Percentiles rank a stretch among this genome's conserved stretches.
phyloP scores from a whole-genome alignment of 805 yeast genomes.

The Lachancea lanzarotensis region DNA sequence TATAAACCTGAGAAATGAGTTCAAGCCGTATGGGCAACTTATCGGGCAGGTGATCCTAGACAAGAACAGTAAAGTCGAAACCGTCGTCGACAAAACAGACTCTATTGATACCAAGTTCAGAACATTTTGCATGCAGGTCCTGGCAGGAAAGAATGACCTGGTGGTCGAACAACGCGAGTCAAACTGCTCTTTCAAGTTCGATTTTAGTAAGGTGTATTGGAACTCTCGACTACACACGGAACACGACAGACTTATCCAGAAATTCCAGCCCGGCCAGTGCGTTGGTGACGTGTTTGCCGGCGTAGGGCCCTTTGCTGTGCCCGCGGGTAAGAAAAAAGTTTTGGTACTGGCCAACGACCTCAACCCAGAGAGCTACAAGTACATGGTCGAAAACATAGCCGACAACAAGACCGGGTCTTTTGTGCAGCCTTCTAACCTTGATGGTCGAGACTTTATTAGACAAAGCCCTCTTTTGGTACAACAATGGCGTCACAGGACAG shows the following conservation, averaged over 20 bases:
- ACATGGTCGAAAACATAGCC: conserved; percentile 56
- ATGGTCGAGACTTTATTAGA: conserved; percentile 77
- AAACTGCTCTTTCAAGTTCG: conserved; percentile 78
- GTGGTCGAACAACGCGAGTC: conserved; percentile 80
- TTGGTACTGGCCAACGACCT: conserved; percentile 87
- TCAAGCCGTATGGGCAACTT: conserved; percentile 67
- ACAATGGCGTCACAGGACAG: conserved; percentile 38
- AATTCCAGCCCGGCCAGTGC: conserved; percentile 58
- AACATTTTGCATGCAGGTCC: conserved; percentile 87
- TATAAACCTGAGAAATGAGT: conserved; percentile 75
- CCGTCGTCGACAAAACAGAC: conserved; percentile 90
- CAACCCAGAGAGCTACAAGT: conserved; percentile 78
- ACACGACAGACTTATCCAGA: conserved; percentile 69
- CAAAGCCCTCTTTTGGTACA: conserved; percentile 47
- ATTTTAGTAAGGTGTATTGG: conserved; percentile 95
- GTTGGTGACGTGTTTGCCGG: conserved; percentile 97
- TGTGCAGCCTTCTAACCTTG: conserved; percentile 62
- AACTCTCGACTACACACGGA: conserved; percentile 91
- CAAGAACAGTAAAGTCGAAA: conserved; percentile 66
- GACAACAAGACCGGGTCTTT: conserved; percentile 55
- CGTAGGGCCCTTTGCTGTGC: conserved; percentile 96
- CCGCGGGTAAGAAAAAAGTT: conserved; percentile 81
- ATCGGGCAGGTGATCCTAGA: conserved; percentile 90
- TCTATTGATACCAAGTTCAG: conserved; percentile 82
- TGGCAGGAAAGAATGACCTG: conserved; percentile 72